Evolutionary conservation across 2,329 filamentous ascomycete genomes (phyloP), one percentile per base, ranked within the genome.

Genomic region (Colletotrichum ledebouriae): DNA sequence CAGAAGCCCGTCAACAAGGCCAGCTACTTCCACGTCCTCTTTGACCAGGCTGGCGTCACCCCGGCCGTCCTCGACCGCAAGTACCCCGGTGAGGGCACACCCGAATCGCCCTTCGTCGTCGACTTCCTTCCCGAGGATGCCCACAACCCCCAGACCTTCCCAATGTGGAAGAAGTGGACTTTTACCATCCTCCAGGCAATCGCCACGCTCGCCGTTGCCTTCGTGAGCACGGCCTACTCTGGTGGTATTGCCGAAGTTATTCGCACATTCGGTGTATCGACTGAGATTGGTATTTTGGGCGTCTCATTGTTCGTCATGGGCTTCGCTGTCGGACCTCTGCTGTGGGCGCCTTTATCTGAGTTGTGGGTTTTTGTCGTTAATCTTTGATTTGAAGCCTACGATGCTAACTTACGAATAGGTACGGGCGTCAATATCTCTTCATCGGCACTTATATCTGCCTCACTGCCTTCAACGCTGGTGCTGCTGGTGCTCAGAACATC

Each of bases 331-430:
- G 90, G 90, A 0, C 90, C 90, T 0, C 75, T 92, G 13, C 73
- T 92, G 3, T 90, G 87, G 86, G 89, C 87, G 5, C 89, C 89
- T 1, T 74, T 92, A 17, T 87, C 84, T 42, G 90, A 92, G 74
- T 29, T 29, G 29, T 29, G 29, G 29, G 29, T 29, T 29, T 29
- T 29, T 2, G 7, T 25, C 2, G 29, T 29, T 1, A 3, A 81
- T 90, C 2, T 90, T 84, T 7, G 29, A 29, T 6, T 1, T 29
- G 29, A 29, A 29, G 6, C 29, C 29, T 29, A 29, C 29, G 6
- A 29, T 7, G 9, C 29, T 29, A 29, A 29, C 29, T 29, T 9
- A 6, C 29, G 1, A 9, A 29, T 29, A 29, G 29, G 29, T 29
- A 29, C 71, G 88, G 88, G 1, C 81, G 87, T 13, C 83, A 90